Conservation (phyloP, 2,329 filamentous ascomycete genomes). For the Paecilomyces fulvus region DNA sequence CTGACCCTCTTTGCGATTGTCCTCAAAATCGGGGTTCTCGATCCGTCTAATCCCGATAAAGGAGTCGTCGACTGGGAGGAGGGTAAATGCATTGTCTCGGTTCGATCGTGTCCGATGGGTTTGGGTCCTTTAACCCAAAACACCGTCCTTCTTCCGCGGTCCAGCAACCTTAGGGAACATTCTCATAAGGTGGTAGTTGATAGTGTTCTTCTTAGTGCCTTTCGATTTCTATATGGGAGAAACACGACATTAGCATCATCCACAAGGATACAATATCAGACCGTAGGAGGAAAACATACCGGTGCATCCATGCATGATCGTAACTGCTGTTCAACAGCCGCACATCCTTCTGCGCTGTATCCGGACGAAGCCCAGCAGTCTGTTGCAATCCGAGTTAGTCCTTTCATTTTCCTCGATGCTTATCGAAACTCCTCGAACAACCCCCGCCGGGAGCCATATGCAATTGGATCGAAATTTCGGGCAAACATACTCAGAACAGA, state of each 20-base stretch:
- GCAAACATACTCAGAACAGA: conserved; percentile 53
- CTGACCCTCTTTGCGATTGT: not conserved
- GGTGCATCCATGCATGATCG: conserved; percentile 72
- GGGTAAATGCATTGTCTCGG: not conserved
- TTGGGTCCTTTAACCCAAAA: conserved; percentile 21
- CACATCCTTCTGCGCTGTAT: conserved; percentile 47
- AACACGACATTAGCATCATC: conserved; percentile 2
- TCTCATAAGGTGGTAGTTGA: conserved; percentile 86
- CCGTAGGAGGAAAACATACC: conserved; percentile 41
- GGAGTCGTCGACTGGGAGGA: not conserved
- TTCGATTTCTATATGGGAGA: conserved; percentile 43
- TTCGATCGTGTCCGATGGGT: not conserved
- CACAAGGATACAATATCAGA: not conserved
- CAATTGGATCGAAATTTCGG: not conserved
- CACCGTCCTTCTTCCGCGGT: conserved; percentile 55
- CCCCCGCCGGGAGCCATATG: not conserved
- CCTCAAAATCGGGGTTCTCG: not conserved
- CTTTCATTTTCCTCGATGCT: not conserved
- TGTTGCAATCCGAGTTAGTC: conserved; percentile 10
- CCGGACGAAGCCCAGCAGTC: conserved; percentile 42
- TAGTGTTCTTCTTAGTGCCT: conserved; percentile 59
- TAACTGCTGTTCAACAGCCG: conserved; percentile 52
- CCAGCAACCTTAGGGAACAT: conserved; percentile 66
- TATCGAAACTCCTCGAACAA: not conserved
- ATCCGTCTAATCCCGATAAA: not conserved